Percentiles rank a stretch among this genome's conserved stretches.
Evolutionary conservation across 2,329 filamentous ascomycete species (phyloP).

Genomic region (Aspergillus fructus): DNA sequence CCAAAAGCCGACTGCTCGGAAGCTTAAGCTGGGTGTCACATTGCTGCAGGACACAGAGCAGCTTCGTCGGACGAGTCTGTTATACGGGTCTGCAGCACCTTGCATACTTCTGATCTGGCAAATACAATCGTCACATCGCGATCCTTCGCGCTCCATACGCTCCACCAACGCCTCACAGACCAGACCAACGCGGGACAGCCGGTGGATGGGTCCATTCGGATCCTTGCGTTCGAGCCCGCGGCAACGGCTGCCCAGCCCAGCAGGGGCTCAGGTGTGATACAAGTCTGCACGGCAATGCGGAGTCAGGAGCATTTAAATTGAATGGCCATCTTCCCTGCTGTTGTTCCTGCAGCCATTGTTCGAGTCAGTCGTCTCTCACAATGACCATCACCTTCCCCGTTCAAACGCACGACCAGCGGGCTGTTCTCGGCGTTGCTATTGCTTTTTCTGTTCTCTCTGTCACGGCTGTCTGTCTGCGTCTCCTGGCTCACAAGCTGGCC

Average conservation of each 20-base stretch:
- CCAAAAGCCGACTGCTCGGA: too few species aligned
- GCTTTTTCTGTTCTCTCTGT: conserved; percentile 19
- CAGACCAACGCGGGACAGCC: too few species aligned
- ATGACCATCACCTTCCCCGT: conserved; percentile 23
- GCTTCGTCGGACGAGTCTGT: too few species aligned
- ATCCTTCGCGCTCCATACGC: not conserved
- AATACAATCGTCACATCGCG: too few species aligned
- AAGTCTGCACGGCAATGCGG: not conserved
- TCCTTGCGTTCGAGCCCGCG: not conserved
- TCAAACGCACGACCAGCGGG: conserved; percentile 15
- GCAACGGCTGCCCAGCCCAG: not conserved
- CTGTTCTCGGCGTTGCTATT: conserved; percentile 20
- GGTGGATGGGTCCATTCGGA: not conserved
- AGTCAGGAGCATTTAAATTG: not conserved
- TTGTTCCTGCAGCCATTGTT: not conserved
- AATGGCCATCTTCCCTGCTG: not conserved
- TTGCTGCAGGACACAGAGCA: too few species aligned
- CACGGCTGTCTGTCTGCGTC: conserved; percentile 18
- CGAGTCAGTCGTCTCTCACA: not conserved
- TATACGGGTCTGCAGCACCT: too few species aligned
- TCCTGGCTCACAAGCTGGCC: conserved; percentile 21
- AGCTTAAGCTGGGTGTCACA: too few species aligned
- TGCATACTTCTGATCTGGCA: too few species aligned
- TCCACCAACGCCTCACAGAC: not conserved
- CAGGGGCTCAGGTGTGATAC: too few species aligned